These are phyloP conservation scores for Dendrobium officinale DNA, from an alignment of 106 monocot genomes.

Conservation along the genomic window DNA sequence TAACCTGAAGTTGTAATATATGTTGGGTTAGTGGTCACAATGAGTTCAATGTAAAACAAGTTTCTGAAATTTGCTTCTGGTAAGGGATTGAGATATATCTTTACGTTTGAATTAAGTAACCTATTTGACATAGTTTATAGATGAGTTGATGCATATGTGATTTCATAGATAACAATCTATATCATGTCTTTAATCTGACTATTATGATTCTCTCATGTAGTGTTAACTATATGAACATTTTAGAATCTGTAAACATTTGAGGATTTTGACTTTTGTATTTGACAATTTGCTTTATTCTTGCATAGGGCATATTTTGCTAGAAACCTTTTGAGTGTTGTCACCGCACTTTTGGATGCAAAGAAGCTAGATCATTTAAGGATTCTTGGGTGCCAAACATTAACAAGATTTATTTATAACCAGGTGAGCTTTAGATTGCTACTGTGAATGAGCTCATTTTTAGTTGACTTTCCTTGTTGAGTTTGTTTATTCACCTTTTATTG, in stretches of 20 bases:
- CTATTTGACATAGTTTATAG: neutral
- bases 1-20: neutral
- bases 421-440: conserved; percentile 2
- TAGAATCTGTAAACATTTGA: neutral
- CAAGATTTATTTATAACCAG: conserved; percentile 41
- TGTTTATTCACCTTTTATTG: neutral
- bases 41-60: neutral
- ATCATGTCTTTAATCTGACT: neutral
- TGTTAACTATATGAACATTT: neutral
- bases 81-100: neutral
- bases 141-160: neutral
- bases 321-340: conserved; percentile 48
- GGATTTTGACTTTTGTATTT: neutral
- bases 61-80: neutral
- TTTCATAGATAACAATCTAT: neutral
- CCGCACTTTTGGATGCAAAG: conserved; percentile 73
- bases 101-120: neutral
- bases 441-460: neutral
- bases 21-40: neutral
- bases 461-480: neutral
- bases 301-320: conserved; percentile 9
- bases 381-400: conserved; percentile 80
- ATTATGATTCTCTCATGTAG: neutral
- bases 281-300: neutral
- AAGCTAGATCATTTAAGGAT: conserved; percentile 37